phyloP scores from a whole-genome alignment of 176 grass and related monocot genomes.

The Carex cristatella region DNA sequence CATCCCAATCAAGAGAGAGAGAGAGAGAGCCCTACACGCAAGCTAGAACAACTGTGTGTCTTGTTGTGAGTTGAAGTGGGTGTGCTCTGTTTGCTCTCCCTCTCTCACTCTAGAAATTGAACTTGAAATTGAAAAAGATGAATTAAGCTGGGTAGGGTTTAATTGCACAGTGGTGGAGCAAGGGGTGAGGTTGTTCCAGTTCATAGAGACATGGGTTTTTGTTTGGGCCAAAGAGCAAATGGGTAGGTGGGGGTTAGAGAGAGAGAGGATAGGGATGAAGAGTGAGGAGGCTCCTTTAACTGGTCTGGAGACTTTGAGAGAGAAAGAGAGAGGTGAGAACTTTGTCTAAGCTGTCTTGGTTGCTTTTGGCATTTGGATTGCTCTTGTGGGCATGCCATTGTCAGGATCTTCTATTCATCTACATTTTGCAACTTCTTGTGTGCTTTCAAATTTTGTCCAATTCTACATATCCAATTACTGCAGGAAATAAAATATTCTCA shows the following conservation, averaged over 20 bases:
- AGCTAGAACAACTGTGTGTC: not conserved
- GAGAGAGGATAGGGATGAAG: conserved; percentile 15
- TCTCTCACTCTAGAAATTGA: not conserved
- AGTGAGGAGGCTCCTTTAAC: conserved; percentile 21
- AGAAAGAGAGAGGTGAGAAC: conserved; percentile 11
- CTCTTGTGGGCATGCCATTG: conserved; percentile 3
- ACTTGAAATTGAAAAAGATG: conserved; percentile 6
- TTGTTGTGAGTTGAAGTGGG: no score
- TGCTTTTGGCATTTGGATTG: conserved; percentile 21
- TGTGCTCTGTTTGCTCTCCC: no score
- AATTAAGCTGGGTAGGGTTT: not conserved
- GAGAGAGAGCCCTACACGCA: conserved; percentile 21
- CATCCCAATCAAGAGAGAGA: conserved; percentile 19
- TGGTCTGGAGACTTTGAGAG: conserved; percentile 30
- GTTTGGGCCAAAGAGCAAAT: conserved; percentile 22
- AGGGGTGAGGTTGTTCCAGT: not conserved
- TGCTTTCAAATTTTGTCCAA: not conserved
- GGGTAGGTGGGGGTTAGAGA: conserved; percentile 11
- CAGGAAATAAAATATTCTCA: no score
- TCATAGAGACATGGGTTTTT: conserved; percentile 35
- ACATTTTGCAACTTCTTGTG: not conserved
- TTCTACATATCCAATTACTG: not conserved
- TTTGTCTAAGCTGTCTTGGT: conserved; percentile 19
- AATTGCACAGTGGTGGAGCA: conserved; percentile 5
- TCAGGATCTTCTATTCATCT: not conserved